These are phyloP conservation scores for Trebouxiophyceae sp. DNA, from an alignment of 163 green algal species.

Conservation along the genomic window DNA sequence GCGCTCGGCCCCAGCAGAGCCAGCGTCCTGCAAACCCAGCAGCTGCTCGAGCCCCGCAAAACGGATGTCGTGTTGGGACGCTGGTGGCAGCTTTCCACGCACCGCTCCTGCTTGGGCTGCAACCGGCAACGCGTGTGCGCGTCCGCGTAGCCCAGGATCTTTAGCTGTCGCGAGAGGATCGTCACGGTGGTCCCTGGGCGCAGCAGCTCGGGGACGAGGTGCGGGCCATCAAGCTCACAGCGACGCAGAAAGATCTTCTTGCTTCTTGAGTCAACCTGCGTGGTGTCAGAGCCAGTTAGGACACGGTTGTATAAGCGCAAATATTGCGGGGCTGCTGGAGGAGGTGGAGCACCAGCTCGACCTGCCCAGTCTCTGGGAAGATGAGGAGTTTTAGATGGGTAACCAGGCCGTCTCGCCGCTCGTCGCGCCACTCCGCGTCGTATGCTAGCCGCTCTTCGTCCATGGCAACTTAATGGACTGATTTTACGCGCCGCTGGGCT, in stretches of 20 bases:
- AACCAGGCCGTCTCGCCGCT: too few relatives aligned
- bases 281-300: neutral
- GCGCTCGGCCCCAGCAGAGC: constrained; percentile 75
- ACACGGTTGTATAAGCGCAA: neutral
- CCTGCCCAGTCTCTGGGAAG: neutral
- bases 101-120: constrained; percentile 39
- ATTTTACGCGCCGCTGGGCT: too few relatives aligned
- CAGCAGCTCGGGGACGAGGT: constrained; percentile 28
- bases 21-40: constrained; percentile 32
- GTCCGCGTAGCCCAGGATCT: constrained; percentile 65
- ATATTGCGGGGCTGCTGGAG: too few relatives aligned
- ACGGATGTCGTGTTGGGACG: neutral
- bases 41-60: neutral
- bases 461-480: neutral
- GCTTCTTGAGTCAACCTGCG: constrained; percentile 75
- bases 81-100: constrained; percentile 8
- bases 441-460: neutral
- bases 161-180: constrained; percentile 58
- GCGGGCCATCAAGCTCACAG: constrained; percentile 33
- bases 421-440: neutral
- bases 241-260: constrained; percentile 51
- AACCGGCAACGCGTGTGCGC: constrained; percentile 48
- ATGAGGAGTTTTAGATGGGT: too few relatives aligned
- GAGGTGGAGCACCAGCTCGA: neutral
- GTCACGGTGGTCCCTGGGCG: constrained; percentile 53